Base-by-base conservation (phyloP, 305 asterid species). In the Ilex paraguariensis region DNA sequence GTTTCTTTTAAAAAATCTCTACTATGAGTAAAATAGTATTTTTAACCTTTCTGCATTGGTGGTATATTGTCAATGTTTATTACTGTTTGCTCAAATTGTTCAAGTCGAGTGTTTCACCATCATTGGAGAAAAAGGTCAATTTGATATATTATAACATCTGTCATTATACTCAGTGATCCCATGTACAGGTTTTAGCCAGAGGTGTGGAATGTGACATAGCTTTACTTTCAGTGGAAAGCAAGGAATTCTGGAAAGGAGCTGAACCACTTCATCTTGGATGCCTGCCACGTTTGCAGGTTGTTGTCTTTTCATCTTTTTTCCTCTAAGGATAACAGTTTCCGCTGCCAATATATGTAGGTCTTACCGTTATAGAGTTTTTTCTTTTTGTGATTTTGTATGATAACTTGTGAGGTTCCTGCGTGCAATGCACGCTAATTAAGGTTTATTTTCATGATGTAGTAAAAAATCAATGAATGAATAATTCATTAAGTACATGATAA, bases 141-240 rank as follows among this genome's bases (percentile, higher is more conserved):
- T 21, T 21, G 28, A 21, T 21, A 1, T 21, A 21, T 21, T 21
- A 21, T 1, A 21, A 21, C 28, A 36, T 8, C 78, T 72, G 49
- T 70, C 60, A 52, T 77, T 54, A 57, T 65, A 30, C 71, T 75
- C 66, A 12, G 49, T 77, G 57, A 62, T 66, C 31, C 50, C n/a
- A 71, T 73, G 66, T 68, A 31, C 82, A 92, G 98, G 97, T 92
- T 66, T 82, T 92, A 60, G 97, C 98, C 30, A 82, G 89, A 81
- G 98, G 96, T 44, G 75, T 93, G 65, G 99, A 90, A 73, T 93
- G 99, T 73, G 99, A 93, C 67, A 86, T 90, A 80, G 99, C 99
- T 69, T 82, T 93, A 71, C 95, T 90, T 70, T 82, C 88, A 15
- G 96, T 93, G 64, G 99, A 93, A 75, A 86, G 80, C 66, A 65